Evolutionary conservation across 805 yeast species (phyloP).

Genomic region (Dipodascus albidus): DNA sequence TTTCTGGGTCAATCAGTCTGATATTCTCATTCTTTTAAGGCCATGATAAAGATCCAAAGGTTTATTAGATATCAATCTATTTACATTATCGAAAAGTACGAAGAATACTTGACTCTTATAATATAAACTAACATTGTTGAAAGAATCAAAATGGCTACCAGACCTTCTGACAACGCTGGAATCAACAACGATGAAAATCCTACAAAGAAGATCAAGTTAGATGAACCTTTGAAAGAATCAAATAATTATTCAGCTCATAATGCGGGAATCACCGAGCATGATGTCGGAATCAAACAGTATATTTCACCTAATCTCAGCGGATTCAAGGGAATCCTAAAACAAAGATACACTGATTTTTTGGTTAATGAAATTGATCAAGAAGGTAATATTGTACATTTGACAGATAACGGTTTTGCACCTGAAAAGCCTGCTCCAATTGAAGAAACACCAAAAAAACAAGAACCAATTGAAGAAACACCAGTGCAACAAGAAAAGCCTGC

Average conservation of each 20-base stretch:
- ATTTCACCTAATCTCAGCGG: slow-evolving; percentile 46
- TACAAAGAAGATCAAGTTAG: not conserved
- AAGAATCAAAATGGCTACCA: slow-evolving; percentile 12
- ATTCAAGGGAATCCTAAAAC: slow-evolving; percentile 71
- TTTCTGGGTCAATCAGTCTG: no score
- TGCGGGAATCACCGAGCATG: slow-evolving; percentile 49
- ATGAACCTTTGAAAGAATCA: not conserved
- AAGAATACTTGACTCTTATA: no score
- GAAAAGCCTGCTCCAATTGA: slow-evolving; percentile 2
- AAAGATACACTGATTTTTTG: slow-evolving; percentile 83
- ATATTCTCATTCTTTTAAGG: no score
- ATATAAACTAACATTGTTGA: slow-evolving; percentile 10
- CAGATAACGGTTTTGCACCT: slow-evolving; percentile 53
- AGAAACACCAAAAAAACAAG: not conserved
- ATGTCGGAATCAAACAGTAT: slow-evolving; percentile 80
- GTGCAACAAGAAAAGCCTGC: slow-evolving; percentile 7
- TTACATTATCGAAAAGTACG: no score
- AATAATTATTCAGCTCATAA: not conserved
- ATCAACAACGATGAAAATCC: slow-evolving; percentile 21
- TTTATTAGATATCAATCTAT: no score
- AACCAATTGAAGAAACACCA: not conserved
- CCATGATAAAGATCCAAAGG: no score
- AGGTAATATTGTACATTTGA: slow-evolving; percentile 63
- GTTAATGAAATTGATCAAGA: slow-evolving; percentile 74
- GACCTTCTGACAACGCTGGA: not conserved